Base-by-base conservation (phyloP, 2,329 filamentous ascomycete genomes). In the Colletotrichum agaves region DNA sequence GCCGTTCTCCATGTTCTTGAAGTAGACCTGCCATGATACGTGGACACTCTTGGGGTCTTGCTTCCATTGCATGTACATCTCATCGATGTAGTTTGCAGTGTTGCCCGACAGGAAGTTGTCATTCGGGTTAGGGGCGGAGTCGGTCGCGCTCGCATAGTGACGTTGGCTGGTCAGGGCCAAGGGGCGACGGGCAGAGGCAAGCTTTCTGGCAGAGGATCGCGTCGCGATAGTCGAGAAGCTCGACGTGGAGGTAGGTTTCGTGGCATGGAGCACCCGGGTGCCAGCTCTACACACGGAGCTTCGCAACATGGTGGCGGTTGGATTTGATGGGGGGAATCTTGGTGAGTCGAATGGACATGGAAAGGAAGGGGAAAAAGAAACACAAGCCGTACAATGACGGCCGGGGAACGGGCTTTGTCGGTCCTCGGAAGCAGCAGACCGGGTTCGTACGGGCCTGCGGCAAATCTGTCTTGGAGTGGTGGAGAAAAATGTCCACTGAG, bases 61-160 rank as follows among this genome's bases (percentile, higher is more conserved):
- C 83, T 95, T 97, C 96, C 96, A 99, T 79, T 94, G 90, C 84
- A 98, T 85, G 83, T 99, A 99, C 96, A 99, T 99, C 85, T 98
- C 96, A 81, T 99, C 96, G 79, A 99, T 93, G 84, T 99, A 99
- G 85, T 97, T 98, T 82, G 96, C 96, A 69, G 95, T 96, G 85
- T 93, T 98, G 73, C 96, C 96, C 71, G 94, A 93, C 70, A 99
- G 88, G 87, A 99, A 99, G 83, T 91, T 97, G 82, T 99, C 96
- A 81, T 92, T 97, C 72, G 94, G 89, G 78, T 97, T 93, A 71
- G 88, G 88, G 19, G 87, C 78, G 64, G 82, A 83, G 62, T 85
- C 81, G 65, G 83, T 83, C 62, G 87, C 83, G 71, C 87, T 87
- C 70, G 86, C 84, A 81, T 86, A 85, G 74, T 82, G 80, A 74